These are phyloP conservation scores for Xerocomus brunneocitrinus DNA, from an alignment of 768 basidiomycete species.

Conservation along the genomic window DNA sequence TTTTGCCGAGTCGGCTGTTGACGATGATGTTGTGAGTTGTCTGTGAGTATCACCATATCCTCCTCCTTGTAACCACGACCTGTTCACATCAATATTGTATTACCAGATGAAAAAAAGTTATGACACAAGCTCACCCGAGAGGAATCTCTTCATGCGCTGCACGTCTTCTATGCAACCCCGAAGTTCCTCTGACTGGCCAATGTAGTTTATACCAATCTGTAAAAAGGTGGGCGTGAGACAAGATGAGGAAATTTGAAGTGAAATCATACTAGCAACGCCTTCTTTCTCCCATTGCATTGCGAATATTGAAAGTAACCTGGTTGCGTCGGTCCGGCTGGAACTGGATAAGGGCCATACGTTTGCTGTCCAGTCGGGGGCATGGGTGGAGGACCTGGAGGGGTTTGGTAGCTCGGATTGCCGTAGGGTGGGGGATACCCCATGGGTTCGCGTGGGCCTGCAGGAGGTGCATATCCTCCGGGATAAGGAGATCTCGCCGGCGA, in stretches of 20 bases:
- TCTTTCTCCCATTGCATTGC: constrained; percentile 82
- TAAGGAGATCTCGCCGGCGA: constrained; percentile 9
- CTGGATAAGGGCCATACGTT: constrained; percentile 59
- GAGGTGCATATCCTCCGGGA: constrained; percentile 10
- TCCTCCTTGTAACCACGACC: constrained; percentile 58
- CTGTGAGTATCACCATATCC: constrained; percentile 85
- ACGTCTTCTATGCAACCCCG: constrained; percentile 93
- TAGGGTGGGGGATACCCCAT: not conserved
- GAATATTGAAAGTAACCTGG: constrained; percentile 82
- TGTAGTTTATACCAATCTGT: constrained; percentile 89
- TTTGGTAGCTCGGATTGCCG: constrained; percentile 7
- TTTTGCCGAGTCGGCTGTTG: constrained; percentile 74
- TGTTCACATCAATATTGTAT: not conserved
- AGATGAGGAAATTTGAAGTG: not conserved
- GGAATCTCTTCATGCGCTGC: constrained; percentile 71
- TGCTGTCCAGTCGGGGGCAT: constrained; percentile 56
- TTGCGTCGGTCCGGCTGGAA: constrained; percentile 38
- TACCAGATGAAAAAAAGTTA: not conserved
- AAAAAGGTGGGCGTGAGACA: not conserved
- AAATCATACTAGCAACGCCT: constrained; percentile 74
- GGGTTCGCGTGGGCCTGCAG: constrained; percentile 3
- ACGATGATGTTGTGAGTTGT: constrained; percentile 60
- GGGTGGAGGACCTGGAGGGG: constrained; percentile 37
- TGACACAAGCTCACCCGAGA: constrained; percentile 48
- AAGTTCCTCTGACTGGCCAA: constrained; percentile 60